Conservation (phyloP, 2,329 filamentous ascomycete genomes). For the Stagonosporopsis vannaccii region DNA sequence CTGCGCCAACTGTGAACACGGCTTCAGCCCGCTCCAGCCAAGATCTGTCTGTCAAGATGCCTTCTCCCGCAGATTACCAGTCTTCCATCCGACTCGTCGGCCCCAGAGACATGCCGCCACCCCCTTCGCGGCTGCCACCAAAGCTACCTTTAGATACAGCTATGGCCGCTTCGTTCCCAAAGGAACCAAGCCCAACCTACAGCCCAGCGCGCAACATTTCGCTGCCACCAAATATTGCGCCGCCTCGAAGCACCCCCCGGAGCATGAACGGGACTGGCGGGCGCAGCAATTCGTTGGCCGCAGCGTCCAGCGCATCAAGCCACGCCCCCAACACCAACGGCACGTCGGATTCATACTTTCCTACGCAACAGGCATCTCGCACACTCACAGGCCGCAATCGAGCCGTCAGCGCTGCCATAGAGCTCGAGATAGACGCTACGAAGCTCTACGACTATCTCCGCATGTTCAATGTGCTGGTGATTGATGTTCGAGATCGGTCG, state of each 20-base stretch:
- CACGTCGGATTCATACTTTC: constrained; percentile 54
- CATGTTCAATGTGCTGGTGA: constrained; percentile 74
- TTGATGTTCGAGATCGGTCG: constrained; percentile 82
- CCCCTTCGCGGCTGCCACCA: constrained; percentile 38
- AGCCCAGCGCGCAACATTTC: constrained; percentile 77
- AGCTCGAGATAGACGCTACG: constrained; percentile 69
- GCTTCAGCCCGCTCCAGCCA: constrained; percentile 28
- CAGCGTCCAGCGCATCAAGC: constrained; percentile 48
- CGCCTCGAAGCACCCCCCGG: constrained; percentile 70
- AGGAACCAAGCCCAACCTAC: constrained; percentile 77
- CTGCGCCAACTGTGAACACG: constrained; percentile 32
- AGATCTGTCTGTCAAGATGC: constrained; percentile 51
- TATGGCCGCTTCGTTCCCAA: constrained; percentile 68
- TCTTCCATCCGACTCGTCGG: constrained; percentile 50
- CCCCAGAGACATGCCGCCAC: constrained; percentile 64
- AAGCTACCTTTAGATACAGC: constrained; percentile 59
- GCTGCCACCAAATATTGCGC: constrained; percentile 68
- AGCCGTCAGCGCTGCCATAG: constrained; percentile 62
- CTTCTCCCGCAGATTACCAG: constrained; percentile 50
- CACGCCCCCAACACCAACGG: constrained; percentile 48
- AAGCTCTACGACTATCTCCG: constrained; percentile 75
- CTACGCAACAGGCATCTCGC: constrained; percentile 31
- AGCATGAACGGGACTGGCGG: constrained; percentile 64
- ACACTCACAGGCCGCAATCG: constrained; percentile 36
- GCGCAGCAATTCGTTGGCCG: constrained; percentile 62